These are phyloP conservation scores for Mercurialis annua DNA, from an alignment of 345 rosid species.

Conservation along the genomic window DNA sequence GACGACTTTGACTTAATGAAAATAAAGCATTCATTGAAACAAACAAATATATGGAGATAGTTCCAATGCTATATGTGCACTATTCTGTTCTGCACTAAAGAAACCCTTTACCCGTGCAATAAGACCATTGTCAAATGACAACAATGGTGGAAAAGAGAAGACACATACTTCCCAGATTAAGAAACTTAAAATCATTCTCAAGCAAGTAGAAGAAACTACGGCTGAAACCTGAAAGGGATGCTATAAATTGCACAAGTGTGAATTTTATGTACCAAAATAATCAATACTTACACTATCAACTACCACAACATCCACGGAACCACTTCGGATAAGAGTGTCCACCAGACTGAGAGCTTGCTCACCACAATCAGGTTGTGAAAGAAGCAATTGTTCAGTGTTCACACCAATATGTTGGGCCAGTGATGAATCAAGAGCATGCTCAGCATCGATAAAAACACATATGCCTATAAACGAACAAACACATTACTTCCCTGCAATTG, in stretches of 20 bases:
- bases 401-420: conserved; percentile 86
- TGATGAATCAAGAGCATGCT: conserved; percentile 96
- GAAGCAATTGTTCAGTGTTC: conserved; percentile 83
- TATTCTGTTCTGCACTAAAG: background rate
- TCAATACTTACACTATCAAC: conserved; percentile 88
- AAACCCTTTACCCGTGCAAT: background rate
- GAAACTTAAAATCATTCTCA: conserved; percentile 2
- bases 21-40: conserved; percentile 1
- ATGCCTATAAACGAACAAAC: conserved; percentile 44
- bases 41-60: background rate
- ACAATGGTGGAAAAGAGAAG: no score
- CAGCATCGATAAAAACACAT: conserved; percentile 95
- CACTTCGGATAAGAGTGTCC: conserved; percentile 85
- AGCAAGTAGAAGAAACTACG: background rate
- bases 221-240: background rate
- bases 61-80: background rate
- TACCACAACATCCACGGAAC: conserved; percentile 92
- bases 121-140: background rate
- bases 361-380: conserved; percentile 97
- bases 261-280: conserved; percentile 12
- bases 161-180: background rate
- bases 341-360: conserved; percentile 98
- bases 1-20: background rate
- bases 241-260: conserved; percentile 4
- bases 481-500: conserved; percentile 11